Percentiles rank a stretch among this genome's conserved stretches.
Conservation (phyloP, 495 filamentous ascomycete species). For the Tricharina praecox region DNA sequence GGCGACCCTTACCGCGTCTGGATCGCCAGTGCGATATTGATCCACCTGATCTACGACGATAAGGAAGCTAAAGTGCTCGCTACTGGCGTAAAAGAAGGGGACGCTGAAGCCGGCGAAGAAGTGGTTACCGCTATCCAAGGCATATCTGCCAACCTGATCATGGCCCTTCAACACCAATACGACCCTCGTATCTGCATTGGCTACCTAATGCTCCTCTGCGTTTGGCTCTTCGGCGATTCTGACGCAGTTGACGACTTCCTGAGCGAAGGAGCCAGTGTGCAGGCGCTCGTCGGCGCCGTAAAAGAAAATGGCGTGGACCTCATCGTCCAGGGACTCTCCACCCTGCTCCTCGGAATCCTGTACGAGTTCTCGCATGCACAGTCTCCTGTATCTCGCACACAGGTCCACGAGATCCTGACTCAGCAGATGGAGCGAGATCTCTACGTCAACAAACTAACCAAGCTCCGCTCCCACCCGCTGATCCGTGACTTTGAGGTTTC, state of each 20-base stretch:
- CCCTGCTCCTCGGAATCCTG: conserved; percentile 66
- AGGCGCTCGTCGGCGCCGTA: conserved; percentile 55
- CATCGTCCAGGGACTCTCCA: conserved; percentile 68
- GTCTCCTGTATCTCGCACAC: conserved; percentile 71
- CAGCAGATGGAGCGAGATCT: conserved; percentile 69
- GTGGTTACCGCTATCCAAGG: conserved; percentile 87
- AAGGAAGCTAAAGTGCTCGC: conserved; percentile 60
- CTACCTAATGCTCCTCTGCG: conserved; percentile 81
- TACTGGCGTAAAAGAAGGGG: conserved; percentile 71
- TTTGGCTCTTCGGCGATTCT: conserved; percentile 84
- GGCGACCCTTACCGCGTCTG: conserved; percentile 76
- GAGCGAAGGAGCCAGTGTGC: conserved; percentile 81
- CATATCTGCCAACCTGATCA: conserved; percentile 65
- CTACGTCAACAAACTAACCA: conserved; percentile 71
- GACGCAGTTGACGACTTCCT: conserved; percentile 87
- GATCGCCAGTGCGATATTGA: conserved; percentile 79
- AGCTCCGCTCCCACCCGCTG: conserved; percentile 60
- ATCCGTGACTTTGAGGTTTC: conserved; percentile 85
- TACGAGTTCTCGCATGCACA: conserved; percentile 98
- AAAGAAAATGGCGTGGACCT: conserved; percentile 42
- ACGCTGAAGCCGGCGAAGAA: conserved; percentile 81
- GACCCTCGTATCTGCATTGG: conserved; percentile 71
- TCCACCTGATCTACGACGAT: conserved; percentile 77
- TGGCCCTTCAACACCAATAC: conserved; percentile 50
- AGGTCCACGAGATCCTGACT: conserved; percentile 62